Base-by-base conservation (phyloP, 208 protist genomes). In the Leishmania aethiopica region DNA sequence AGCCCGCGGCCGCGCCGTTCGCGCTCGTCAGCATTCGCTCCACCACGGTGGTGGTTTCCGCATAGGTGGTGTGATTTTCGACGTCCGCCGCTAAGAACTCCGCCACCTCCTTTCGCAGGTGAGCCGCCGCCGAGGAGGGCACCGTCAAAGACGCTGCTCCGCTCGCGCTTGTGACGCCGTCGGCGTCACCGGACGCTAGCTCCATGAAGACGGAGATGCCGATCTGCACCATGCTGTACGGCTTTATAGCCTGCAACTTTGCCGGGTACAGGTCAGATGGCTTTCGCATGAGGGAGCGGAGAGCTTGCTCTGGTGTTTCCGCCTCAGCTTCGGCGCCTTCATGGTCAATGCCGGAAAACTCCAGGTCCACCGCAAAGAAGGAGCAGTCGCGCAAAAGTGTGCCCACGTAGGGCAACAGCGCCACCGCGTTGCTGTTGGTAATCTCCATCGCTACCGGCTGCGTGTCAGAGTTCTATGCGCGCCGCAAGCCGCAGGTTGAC, bases 311-410 rank as follows among this genome's bases (percentile, higher is more conserved):
- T 2, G 80, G 66, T 2, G 55, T 62, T 37, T 75, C 57, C 19
- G 78, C 51, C 11, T 35, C 74, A 0, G 64, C 66, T 10, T 70
- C 72, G 0, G 35, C 25, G 10, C 59, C 35, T 1, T 84, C 81
- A 37, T 72, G 82, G 62, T 91, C 84, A 70, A 94, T 91, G 32
- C 92, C 92, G 17, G 85, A 90, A 80, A 94, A 96, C 80, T 96
- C 92, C 28, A 94, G 77, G 66, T 96, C 89, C 2, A 96, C 51
- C 19, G 88, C 74, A 19, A 93, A 85, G 79, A 87, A 96, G 49
- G 57, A 47, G 53, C 89, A 91, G 28, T 67, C 77, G 42, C 81
- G 79, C 57, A 89, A 86, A 37, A 82, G 84, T 2, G 67, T 75
- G 7, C 57, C 55, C 5, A 94, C n/a, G 42, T 87, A 57, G 1